phyloP scores from a whole-genome alignment of 1,284 basidiomycete genomes.

The Tausonia pullulans region DNA sequence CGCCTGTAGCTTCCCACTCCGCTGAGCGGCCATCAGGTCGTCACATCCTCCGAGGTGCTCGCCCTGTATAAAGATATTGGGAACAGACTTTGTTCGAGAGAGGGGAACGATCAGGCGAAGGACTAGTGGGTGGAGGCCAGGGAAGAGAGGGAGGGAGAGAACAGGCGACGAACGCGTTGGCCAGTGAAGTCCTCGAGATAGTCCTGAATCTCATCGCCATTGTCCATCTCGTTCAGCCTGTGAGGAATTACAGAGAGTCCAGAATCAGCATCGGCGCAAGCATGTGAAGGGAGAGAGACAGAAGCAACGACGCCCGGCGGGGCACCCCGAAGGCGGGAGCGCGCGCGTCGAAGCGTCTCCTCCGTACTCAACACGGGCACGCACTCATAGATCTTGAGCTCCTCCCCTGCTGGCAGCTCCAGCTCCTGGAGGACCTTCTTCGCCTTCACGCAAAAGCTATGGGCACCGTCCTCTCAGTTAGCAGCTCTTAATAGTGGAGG shows the following conservation, averaged over 20 bases:
- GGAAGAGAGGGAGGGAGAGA: neutral
- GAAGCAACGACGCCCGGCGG: neutral
- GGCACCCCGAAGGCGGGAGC: neutral
- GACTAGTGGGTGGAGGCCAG: neutral
- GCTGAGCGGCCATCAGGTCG: constrained; percentile 2
- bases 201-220: constrained; percentile 9
- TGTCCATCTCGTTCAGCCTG: constrained; percentile 8
- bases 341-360: too few species aligned
- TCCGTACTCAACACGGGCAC: neutral
- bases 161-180: neutral
- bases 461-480: too few species aligned
- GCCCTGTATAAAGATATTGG: constrained; percentile 11
- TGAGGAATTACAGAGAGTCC: too few species aligned
- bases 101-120: neutral
- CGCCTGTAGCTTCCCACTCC: neutral
- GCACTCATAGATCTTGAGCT: constrained; percentile 3
- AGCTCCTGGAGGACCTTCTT: neutral
- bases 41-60: constrained; percentile 6
- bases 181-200: neutral
- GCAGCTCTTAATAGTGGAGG: neutral
- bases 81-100: neutral
- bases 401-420: neutral
- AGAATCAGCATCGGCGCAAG: neutral
- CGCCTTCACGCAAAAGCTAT: neutral
- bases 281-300: neutral